Evolutionary conservation across 768 basidiomycete species (phyloP), one percentile per base, ranked within the genome.

Genomic region (Russula virescens): DNA sequence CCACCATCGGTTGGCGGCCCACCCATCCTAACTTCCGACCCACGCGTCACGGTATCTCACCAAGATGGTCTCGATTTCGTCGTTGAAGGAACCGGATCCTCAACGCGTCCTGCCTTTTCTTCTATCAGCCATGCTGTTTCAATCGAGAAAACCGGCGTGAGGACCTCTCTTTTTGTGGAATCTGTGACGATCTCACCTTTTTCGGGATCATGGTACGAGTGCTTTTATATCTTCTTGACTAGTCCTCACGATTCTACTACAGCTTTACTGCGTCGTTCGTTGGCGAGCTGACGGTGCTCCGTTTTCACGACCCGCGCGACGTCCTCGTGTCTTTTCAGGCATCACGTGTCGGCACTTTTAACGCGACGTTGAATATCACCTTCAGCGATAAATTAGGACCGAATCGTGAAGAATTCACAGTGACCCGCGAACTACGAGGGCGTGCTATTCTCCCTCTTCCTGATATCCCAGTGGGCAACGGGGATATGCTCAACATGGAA

Each of bases 21-120:
- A 23, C 25, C 23, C 38, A 46, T 14, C 7, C 1, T 5, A 6
- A 16, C 25, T 6, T 3, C 23, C 13, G 50, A 31, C 18, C 50
- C 50, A 25, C 56, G 50, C 13, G 50, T 63, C 45, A 31, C 35
- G 14, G 62, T 63, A 10, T 63, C 62, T 9, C 35, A 47, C 43
- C 35, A 58, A 63, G 50, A 19, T 58, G 62, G 62, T 23, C 62
- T 63, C 45, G 50, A 63, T 38, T 63, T 63, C 35, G 0, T 23
- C 19, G 45, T 31, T 7, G 25, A 47, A n/a, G 61, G 61, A 45
- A 52, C 56, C 0, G 50, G 54, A 28, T 5, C 18, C 2, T 3
- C 61, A 11, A 18, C 19, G 9, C 2, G 28, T 31, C 42, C 56
- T 5, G 45, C 13, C 16, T 58, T 52, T 53, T 19, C 42, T 51